phyloP scores from a whole-genome alignment of 23 red algal genomes.

The Cyanidiococcus yangmingshanensis region DNA sequence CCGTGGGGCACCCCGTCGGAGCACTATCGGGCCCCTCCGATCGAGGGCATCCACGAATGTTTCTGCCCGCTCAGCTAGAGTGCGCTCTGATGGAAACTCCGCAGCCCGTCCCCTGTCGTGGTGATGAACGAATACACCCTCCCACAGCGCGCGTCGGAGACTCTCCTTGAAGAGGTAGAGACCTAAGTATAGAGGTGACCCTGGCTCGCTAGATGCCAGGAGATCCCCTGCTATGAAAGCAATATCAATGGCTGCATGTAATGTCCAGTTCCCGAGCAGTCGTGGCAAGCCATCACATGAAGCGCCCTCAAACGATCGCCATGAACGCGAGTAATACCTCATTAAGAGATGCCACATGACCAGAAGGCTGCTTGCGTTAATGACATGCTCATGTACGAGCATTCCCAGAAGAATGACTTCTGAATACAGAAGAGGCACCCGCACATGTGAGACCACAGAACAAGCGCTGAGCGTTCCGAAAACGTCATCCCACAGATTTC shows the following conservation, averaged over 20 bases:
- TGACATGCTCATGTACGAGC: background rate
- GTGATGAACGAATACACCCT: background rate
- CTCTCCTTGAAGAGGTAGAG: background rate
- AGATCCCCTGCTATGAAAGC: background rate
- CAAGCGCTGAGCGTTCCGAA: too few species aligned
- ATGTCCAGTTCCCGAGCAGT: background rate
- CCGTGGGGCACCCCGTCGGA: background rate
- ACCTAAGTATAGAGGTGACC: background rate
- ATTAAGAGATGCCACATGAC: background rate
- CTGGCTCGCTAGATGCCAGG: background rate
- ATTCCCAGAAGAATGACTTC: background rate
- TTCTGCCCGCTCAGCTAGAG: background rate
- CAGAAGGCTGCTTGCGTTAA: background rate
- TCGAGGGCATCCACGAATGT: background rate
- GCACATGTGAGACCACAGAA: too few species aligned
- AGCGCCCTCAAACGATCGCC: too few species aligned
- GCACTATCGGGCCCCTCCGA: background rate
- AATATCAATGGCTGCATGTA: background rate
- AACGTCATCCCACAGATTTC: too few species aligned
- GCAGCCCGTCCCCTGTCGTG: background rate
- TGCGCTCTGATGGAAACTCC: background rate
- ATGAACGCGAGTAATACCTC: too few species aligned
- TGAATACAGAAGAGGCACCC: too few species aligned
- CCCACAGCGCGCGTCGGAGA: background rate
- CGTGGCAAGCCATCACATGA: too few species aligned